These are phyloP conservation scores for Porogramme epimiltina DNA, from an alignment of 1,284 basidiomycete genomes.

Conservation along the genomic window DNA sequence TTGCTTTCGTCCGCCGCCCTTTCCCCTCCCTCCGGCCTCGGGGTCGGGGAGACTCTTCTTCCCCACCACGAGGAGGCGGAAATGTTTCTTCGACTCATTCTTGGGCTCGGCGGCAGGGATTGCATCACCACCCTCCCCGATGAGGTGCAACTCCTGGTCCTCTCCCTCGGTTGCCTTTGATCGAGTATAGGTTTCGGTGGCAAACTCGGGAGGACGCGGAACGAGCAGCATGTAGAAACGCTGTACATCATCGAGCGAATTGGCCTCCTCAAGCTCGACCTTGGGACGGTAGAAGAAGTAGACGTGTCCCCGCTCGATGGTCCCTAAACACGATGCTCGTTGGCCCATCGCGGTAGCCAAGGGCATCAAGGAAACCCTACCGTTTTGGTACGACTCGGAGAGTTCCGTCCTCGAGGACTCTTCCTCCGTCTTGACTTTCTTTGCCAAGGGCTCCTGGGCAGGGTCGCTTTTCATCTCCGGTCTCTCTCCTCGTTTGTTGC, in stretches of 20 bases:
- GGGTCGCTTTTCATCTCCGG: constrained; percentile 7
- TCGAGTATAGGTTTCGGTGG: constrained; percentile 17
- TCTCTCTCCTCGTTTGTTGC: constrained; percentile 4
- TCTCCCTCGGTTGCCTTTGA: constrained; percentile 23
- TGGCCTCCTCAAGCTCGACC: constrained; percentile 55
- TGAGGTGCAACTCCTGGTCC: constrained; percentile 42
- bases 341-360: too few relatives aligned
- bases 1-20: constrained; percentile 43
- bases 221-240: constrained; percentile 66
- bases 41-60: constrained; percentile 67
- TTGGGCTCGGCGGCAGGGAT: constrained; percentile 44
- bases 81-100: constrained; percentile 43
- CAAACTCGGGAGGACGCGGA: constrained; percentile 51
- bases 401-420: constrained; percentile 13
- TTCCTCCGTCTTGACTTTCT: constrained; percentile 27
- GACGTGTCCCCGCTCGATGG: constrained; percentile 60
- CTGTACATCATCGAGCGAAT: constrained; percentile 60
- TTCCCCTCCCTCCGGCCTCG: constrained; percentile 36
- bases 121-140: constrained; percentile 47
- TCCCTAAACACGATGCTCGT: constrained; percentile 43
- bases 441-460: constrained; percentile 14
- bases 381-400: constrained; percentile 9
- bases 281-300: constrained; percentile 73
- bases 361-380: too few relatives aligned
- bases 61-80: constrained; percentile 58